Evolutionary conservation across 306 rosid genomes (phyloP).

Genomic region (Prunus kanzakura): DNA sequence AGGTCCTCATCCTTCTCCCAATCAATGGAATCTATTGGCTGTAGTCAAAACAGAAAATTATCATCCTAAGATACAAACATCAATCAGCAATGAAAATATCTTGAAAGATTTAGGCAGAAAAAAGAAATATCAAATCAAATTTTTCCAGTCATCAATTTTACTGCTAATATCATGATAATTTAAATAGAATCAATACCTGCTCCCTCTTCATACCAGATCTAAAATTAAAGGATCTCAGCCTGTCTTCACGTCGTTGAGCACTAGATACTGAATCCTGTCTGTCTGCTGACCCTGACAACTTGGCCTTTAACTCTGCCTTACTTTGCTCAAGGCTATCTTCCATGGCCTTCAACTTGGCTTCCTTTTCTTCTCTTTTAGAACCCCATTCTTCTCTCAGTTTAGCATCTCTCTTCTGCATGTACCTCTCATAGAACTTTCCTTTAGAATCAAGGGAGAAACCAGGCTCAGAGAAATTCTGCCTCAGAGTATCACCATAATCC

Average conservation of each 20-base stretch:
- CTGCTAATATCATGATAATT: conserved; percentile 26
- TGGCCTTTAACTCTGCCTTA: conserved; percentile 76
- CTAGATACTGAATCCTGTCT: conserved; percentile 52
- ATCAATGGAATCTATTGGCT: conserved; percentile 63
- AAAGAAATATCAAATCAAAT: conserved; percentile 14
- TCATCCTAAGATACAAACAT: conserved; percentile 20
- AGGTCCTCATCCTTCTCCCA: conserved; percentile 75
- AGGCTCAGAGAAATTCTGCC: conserved; percentile 53
- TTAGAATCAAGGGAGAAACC: conserved; percentile 65
- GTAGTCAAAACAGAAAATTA: conserved; percentile 42
- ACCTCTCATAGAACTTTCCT: conserved; percentile 83
- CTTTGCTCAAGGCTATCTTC: conserved; percentile 86
- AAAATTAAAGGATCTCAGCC: conserved; percentile 58
- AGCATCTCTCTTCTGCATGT: conserved; percentile 93
- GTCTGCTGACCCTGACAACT: conserved; percentile 65
- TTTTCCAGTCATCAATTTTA: conserved; percentile 13
- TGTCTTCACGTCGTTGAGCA: conserved; percentile 61
- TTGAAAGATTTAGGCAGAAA: conserved; percentile 4
- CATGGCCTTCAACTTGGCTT: conserved; percentile 95
- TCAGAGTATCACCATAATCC: conserved; percentile 46
- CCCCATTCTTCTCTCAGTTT: conserved; percentile 88
- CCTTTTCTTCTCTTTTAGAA: conserved; percentile 79
- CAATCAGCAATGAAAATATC: conserved; percentile 21
- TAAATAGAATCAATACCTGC: conserved; percentile 56
- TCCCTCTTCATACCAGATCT: conserved; percentile 57